Base-by-base conservation (phyloP, 2,329 filamentous ascomycete species). In the Mollisia scopiformis region DNA sequence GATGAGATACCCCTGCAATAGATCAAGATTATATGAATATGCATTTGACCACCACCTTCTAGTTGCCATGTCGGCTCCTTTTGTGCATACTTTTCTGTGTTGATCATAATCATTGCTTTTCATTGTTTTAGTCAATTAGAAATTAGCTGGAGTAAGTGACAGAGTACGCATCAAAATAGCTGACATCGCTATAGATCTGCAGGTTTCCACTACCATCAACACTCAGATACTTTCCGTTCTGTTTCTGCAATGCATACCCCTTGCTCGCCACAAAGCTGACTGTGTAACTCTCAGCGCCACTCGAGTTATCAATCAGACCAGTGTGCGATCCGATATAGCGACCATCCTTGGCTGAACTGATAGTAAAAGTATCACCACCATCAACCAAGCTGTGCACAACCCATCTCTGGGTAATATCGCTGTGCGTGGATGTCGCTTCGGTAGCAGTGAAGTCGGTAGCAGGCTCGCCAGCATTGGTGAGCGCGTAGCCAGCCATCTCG, bases 361-460 rank as follows among this genome's bases (percentile, higher is more conserved):
- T 71, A 2, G 69, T 74, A 68, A 79, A 80, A 2, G 23, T 63
- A 37, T 73, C 66, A 1, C 59, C 67, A 30, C 62, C 65, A 33
- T 59, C 56, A 6, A 39, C 55, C 2, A 64, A 27, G 14, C 49
- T 55, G 62, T 84, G 80, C 1, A 82, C 71, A 1, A 84, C 74
- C 80, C 81, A 84, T 33, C 82, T 76, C 66, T 84, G 82, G 2
- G 69, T 61, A 21, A 75, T 74, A 30, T 69, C 67, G 2, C 76
- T 70, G 63, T 84, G 81, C 3, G 69, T 64, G 0, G 69, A 35
- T 1, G 70, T 73, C 1, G 75, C 73, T 30, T 62, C 62, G 3
- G 67, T 70, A 21, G 62, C 64, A 49, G 59, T 73, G 21, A 69
- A 64, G 43, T 65, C 63, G 31, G 69, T 52, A n/a, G 54, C 65